Percentiles rank a stretch among this genome's conserved stretches.
Evolutionary conservation across 768 basidiomycete genomes (phyloP).

Genomic region (Psilocybe tampanensis): DNA sequence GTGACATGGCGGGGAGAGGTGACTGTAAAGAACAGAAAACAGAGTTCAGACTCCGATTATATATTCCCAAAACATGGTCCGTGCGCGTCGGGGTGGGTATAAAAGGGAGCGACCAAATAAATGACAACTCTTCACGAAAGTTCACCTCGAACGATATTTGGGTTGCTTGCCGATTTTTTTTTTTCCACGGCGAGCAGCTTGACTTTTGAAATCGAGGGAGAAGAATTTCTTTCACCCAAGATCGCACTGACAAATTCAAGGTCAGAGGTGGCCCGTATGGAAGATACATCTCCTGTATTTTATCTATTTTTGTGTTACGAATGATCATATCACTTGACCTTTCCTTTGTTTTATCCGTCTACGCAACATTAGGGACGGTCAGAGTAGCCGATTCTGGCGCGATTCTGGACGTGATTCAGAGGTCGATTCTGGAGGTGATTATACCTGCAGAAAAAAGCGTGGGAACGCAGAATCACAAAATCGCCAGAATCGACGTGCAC

Average conservation of each 20-base stretch:
- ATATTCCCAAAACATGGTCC: conserved; percentile 26
- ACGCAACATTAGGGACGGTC: too few relatives aligned
- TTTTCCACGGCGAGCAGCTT: conserved; percentile 47
- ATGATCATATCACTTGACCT: too few relatives aligned
- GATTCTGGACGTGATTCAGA: too few relatives aligned
- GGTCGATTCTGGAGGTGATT: too few relatives aligned
- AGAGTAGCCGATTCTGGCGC: too few relatives aligned
- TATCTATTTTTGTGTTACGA: not conserved
- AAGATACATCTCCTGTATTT: conserved; percentile 38
- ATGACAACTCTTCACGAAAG: conserved; percentile 54
- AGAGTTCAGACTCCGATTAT: conserved; percentile 23
- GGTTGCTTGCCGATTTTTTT: conserved; percentile 39
- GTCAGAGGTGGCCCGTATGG: conserved; percentile 69
- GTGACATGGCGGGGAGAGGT: conserved; percentile 28
- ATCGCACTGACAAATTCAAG: conserved; percentile 50
- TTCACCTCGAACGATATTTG: conserved; percentile 82
- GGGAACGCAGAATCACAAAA: too few relatives aligned
- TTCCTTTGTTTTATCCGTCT: too few relatives aligned
- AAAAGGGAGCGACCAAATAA: conserved; percentile 12
- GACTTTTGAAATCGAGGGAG: conserved; percentile 61
- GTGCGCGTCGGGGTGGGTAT: conserved; percentile 26
- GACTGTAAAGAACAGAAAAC: conserved; percentile 31
- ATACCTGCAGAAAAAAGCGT: too few relatives aligned
- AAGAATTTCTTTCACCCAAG: conserved; percentile 64
- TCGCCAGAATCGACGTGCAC: too few relatives aligned